Conservation (phyloP, 139 green algal genomes). For the Diplosphaera chodatii region DNA sequence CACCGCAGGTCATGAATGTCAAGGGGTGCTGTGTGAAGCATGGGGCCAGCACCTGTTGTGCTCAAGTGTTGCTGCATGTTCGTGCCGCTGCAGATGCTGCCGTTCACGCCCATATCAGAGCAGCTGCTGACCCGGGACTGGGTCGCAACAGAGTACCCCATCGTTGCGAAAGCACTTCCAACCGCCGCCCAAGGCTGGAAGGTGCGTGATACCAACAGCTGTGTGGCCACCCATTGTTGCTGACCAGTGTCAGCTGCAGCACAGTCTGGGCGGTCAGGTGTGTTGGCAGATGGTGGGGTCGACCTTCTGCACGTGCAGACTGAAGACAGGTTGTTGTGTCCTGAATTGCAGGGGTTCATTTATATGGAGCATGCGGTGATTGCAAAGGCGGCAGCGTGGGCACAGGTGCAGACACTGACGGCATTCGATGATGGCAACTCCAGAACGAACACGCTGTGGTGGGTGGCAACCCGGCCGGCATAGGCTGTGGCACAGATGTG, state of each 20-base stretch:
- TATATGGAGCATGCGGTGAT: slow-evolving; percentile 17
- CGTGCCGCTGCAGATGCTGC: slow-evolving; percentile 19
- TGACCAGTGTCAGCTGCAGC: too few species aligned
- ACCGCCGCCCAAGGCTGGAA: background rate
- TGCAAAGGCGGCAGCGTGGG: slow-evolving; percentile 1
- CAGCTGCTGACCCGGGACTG: slow-evolving; percentile 7
- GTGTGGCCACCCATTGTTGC: too few species aligned
- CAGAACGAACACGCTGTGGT: slow-evolving; percentile 23
- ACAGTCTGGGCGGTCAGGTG: too few species aligned
- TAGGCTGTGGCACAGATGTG: too few species aligned
- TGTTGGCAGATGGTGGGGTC: too few species aligned
- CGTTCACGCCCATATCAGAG: slow-evolving; percentile 18
- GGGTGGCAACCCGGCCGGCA: slow-evolving; percentile 8
- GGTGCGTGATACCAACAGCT: background rate
- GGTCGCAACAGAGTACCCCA: slow-evolving; percentile 7
- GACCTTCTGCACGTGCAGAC: too few species aligned
- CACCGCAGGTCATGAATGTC: too few species aligned
- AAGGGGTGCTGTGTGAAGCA: too few species aligned
- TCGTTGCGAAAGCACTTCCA: slow-evolving; percentile 10
- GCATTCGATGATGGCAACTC: slow-evolving; percentile 16
- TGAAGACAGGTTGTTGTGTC: background rate
- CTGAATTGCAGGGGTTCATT: slow-evolving; percentile 16
- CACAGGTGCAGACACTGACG: slow-evolving; percentile 5
- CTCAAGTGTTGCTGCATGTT: too few species aligned
- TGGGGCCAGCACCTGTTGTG: too few species aligned